Conservation (phyloP, 2,329 filamentous ascomycete species). For the Fonsecaea nubica region DNA sequence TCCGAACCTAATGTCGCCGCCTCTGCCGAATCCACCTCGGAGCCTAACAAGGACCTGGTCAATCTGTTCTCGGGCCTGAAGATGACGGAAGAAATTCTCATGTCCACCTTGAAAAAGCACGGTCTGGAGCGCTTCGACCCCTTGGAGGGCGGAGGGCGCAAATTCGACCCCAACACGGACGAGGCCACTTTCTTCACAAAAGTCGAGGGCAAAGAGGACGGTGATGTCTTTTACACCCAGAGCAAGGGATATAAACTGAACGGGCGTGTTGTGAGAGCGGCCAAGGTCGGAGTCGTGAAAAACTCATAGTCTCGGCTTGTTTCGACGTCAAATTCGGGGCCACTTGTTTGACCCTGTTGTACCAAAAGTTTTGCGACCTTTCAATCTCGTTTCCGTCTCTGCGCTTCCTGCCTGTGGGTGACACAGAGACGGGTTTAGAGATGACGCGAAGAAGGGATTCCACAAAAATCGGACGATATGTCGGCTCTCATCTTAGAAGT, state of each 20-base stretch:
- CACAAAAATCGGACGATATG: not conserved
- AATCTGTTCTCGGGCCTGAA: slow-evolving; percentile 87
- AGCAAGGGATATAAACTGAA: slow-evolving; percentile 96
- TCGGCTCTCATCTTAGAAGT: slow-evolving; percentile 7
- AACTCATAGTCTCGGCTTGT: slow-evolving; percentile 59
- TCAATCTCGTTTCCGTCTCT: not conserved
- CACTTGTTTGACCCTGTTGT: not conserved
- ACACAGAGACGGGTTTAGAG: not conserved
- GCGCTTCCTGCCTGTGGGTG: not conserved
- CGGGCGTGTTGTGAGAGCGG: slow-evolving; percentile 83
- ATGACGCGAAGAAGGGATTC: not conserved
- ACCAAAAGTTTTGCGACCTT: slow-evolving; percentile 4
- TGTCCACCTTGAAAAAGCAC: slow-evolving; percentile 90
- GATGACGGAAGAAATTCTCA: slow-evolving; percentile 91
- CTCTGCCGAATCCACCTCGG: slow-evolving; percentile 44
- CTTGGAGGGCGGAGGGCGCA: slow-evolving; percentile 67
- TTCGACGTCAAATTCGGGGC: not conserved
- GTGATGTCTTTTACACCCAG: slow-evolving; percentile 88
- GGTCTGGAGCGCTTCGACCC: slow-evolving; percentile 90
- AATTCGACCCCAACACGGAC: slow-evolving; percentile 95
- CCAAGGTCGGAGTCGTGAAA: slow-evolving; percentile 96
- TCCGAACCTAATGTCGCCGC: slow-evolving; percentile 47
- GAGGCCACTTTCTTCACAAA: slow-evolving; percentile 96
- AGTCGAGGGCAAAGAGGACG: slow-evolving; percentile 84
- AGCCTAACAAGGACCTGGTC: slow-evolving; percentile 72